Base-by-base conservation (phyloP, 1,139 yeast genomes). In the Trichomonascaceae sp. region DNA sequence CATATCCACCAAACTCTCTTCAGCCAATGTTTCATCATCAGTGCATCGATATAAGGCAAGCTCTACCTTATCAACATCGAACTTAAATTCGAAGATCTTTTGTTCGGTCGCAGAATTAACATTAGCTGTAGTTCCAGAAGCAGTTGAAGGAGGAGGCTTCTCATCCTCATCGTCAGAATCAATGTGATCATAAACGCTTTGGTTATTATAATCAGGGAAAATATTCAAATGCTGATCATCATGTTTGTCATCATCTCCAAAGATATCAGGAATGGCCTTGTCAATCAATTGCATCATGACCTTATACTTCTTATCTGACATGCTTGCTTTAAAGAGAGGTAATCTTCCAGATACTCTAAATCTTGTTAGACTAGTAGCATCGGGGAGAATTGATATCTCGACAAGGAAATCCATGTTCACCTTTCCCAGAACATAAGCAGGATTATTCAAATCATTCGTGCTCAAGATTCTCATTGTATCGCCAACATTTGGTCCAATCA, bases 221-320 rank as follows among this genome's bases (percentile, higher is more conserved):
- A 36, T 17, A 24, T 19, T 17, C 20, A 22, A 43, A 27, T 43
- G 22, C 13, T 36, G 47, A 18, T 47, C 57, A n/a, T 49, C 60
- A 17, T 57, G 60, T 2, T 58, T 68, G 19, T 60, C 62, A 4
- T 64, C 70, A 19, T 61, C 69, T 47, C 61, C 60, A 15, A 75
- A 13, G 19, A 83, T 73, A 50, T 78, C 73, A 1, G 97, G 97
- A 17, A 91, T 76, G 30, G 87, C 82, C 20, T 75, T 78, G 56
- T 86, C 87, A 50, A 90, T 72, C 49, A 93, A 74, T 55, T 84
- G 82, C 91, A 93, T 84, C 64, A 93, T 74, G 0, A 91, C 82
- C 66, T 89, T 87, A 71, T 95, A 95, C 65, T 95, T 96, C 61
- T 84, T 85, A 66, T 95, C 99, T 61, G 89, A 88, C 65, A 93